These are phyloP conservation scores for Toxicodendron radicans DNA, from an alignment of 345 rosid genomes.

Conservation along the genomic window DNA sequence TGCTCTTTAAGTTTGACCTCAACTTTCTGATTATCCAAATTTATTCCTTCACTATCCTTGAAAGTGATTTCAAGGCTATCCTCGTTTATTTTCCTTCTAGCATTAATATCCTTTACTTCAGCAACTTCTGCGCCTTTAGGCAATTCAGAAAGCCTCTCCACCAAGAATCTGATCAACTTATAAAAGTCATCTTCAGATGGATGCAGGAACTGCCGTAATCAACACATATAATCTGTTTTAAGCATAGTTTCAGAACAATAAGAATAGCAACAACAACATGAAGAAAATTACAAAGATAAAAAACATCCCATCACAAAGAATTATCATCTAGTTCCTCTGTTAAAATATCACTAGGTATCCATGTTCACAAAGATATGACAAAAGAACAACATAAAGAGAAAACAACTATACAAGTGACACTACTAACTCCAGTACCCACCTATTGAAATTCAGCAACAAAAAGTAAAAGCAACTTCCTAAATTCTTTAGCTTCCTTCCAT, in stretches of 20 bases:
- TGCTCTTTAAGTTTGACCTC: slow-evolving; percentile 38
- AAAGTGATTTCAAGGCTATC: slow-evolving; percentile 15
- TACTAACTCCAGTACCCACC: no score
- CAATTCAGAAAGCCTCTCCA: slow-evolving; percentile 60
- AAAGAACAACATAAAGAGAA: no score
- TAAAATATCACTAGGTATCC: no score
- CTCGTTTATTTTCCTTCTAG: slow-evolving; percentile 24
- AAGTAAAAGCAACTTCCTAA: no score
- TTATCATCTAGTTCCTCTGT: not conserved
- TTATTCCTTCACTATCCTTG: slow-evolving; percentile 33
- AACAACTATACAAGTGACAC: no score
- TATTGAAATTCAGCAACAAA: no score
- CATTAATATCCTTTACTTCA: slow-evolving; percentile 27
- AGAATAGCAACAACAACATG: slow-evolving; percentile 35
- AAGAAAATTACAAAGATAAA: slow-evolving; percentile 10
- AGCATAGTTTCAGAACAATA: slow-evolving; percentile 55
- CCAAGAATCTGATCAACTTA: slow-evolving; percentile 66
- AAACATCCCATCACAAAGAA: not conserved
- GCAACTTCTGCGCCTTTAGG: slow-evolving; percentile 31
- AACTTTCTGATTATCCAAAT: slow-evolving; percentile 44
- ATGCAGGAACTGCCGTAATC: slow-evolving; percentile 83
- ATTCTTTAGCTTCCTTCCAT: no score
- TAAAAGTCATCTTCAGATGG: slow-evolving; percentile 69
- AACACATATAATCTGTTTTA: slow-evolving; percentile 63
- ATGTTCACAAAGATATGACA: no score